Evolutionary conservation across 192 early-diverging fungal genomes (phyloP).

Genomic region (Backusella psychrophila): DNA sequence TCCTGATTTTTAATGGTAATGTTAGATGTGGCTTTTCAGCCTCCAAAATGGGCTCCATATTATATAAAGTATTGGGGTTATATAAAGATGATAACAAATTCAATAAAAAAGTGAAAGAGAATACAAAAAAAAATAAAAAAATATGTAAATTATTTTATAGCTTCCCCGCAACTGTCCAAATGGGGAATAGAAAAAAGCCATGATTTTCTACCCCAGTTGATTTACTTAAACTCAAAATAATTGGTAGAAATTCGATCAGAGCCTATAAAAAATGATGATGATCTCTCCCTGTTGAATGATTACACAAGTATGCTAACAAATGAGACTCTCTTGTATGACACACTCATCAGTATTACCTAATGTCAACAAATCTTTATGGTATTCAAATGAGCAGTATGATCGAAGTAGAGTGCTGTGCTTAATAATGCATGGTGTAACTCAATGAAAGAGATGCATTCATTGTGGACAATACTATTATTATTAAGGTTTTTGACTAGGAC

Average conservation of each 20-base stretch:
- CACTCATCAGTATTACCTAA: too few species aligned
- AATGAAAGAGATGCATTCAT: too few species aligned
- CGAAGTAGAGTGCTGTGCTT: too few species aligned
- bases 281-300: neutral
- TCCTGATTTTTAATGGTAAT: constrained; percentile 20
- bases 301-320: neutral
- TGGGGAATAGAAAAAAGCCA: neutral
- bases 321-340: neutral
- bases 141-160: neutral
- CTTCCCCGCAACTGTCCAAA: neutral
- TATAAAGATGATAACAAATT: neutral
- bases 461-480: too few species aligned
- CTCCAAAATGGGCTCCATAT: neutral
- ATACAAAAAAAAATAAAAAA: neutral
- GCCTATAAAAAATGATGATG: neutral
- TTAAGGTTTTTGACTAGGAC: too few species aligned
- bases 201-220: neutral
- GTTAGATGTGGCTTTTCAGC: neutral
- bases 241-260: too few species aligned
- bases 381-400: too few species aligned
- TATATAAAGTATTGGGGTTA: neutral
- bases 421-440: too few species aligned
- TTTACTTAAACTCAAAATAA: neutral
- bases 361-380: too few species aligned
- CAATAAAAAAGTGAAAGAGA: neutral